A percentile compares a stretch with the other conserved stretches of the same genome.
Conservation (phyloP, 2,329 filamentous ascomycete species). For the Hortaea sp. region DNA sequence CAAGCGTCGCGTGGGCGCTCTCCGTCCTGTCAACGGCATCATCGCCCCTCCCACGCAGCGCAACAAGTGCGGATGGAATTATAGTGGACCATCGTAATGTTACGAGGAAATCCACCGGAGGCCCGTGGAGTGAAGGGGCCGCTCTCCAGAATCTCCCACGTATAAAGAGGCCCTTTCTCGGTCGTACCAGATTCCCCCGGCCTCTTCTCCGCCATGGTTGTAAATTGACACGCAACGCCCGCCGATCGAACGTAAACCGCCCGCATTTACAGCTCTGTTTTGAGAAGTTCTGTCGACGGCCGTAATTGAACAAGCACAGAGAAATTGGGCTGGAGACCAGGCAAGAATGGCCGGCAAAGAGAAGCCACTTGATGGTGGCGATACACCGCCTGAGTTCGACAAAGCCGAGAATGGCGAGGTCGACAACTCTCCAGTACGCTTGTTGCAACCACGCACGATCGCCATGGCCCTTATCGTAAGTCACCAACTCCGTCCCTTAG, state of each 20-base stretch:
- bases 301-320: too few species aligned
- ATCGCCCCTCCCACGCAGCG: too few species aligned
- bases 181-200: neutral
- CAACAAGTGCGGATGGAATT: too few species aligned
- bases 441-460: conserved; percentile 21
- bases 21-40: too few species aligned
- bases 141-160: neutral
- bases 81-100: too few species aligned
- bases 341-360: neutral
- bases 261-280: too few species aligned
- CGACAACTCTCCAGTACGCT: conserved; percentile 13
- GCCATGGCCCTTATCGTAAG: conserved; percentile 26
- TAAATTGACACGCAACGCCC: neutral
- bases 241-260: too few species aligned
- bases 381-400: neutral
- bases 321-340: neutral
- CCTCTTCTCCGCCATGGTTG: neutral
- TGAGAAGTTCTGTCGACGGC: too few species aligned
- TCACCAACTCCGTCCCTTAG: too few species aligned
- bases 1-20: too few species aligned
- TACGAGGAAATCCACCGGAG: neutral
- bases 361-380: neutral
- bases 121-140: neutral
- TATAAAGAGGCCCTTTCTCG: neutral
- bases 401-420: conserved; percentile 15